Evolutionary conservation across 1,284 basidiomycete genomes (phyloP), one percentile per base, ranked within the genome.

Genomic region (Trametes polyzona): DNA sequence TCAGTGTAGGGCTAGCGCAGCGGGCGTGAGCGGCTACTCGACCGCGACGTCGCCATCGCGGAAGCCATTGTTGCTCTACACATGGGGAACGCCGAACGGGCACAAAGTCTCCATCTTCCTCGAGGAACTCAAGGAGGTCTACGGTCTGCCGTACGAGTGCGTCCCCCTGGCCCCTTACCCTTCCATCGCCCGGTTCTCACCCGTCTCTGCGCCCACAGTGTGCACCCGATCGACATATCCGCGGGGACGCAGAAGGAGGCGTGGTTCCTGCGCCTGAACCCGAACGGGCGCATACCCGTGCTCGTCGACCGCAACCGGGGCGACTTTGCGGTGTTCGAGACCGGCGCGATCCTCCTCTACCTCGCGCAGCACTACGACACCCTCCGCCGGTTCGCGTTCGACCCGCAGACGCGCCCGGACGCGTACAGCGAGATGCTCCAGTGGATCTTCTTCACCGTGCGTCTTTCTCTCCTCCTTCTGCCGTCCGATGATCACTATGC

Each of bases 381-480:
- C 30, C 75, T 78, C 48, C 62, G 67, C 69, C 77, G 77, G 69
- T 79, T 85, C 63, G 74, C 72, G 64, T 83, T 81, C 69, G 68
- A 74, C 64, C 70, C 72, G 5, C 59, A 66, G 16, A 67, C 72
- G 56, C 64, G 70, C 24, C 60, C 73, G 42, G 59, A 73, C 43
- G 71, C 73, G 52, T 69, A 80, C 62, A 84, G 82, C 65, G 80
- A 86, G 70, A 80, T 86, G 70, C 66, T 88, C 23, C 87, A 89
- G 67, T 93, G 90, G 91, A 84, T 92, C 21, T 90, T 92, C 74
- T 93, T 89, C 65, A 76, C 80, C 39, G 83, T 83, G 65, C 57
- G 81, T 66, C 16, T 16, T 4, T n/a, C 2, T 19, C 41, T 62
- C 43, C 4, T 42, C 27, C 17, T 14, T 26, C 41, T 42, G 14